Base-by-base conservation (phyloP, 768 basidiomycete genomes). In the Rhizopogon sp. region DNA sequence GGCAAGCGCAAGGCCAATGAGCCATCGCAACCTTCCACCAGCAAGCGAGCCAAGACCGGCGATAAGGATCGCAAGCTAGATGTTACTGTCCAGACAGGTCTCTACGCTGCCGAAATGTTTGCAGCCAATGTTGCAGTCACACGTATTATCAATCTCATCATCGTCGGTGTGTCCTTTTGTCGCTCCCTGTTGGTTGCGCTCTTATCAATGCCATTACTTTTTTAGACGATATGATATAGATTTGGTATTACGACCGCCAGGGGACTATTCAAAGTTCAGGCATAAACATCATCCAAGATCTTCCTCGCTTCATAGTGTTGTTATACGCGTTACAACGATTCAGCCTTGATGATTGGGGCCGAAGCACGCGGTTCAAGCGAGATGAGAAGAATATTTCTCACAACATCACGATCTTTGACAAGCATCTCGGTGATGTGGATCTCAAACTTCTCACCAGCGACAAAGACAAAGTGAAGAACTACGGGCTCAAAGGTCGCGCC, bases 201-300 rank as follows among this genome's bases (percentile, higher is more conserved):
- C 49, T 50, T 54, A 31, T 22, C 28, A 17, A 39, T 5, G 39
- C 9, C 6, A 13, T 6, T 0, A 3, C n/a, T 11, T 11, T 31
- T 22, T 20, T 2, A 55, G 54, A 51, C 25, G 54, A 51, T 16
- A 8, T 51, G 1, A 9, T 55, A 2, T 55, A 33, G 37, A 33
- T 37, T 11, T 55, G 50, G 39, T 51, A 51, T 41, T 51, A 40
- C 22, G 49, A 55, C 25, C 42, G 41, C 7, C 52, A 43, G 41
- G 14, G 42, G n/a, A 35, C 29, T 13, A 44, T 42, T 31, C 51
- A 52, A 16, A 8, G 31, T 20, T n/a, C 20, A 5, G 50, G 37
- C 20, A 35, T 52, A 8, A 42, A 52, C 16, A 42, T 52, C 16
- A 25, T 42, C 13, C 7, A 42, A 41, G 51, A 52, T 29, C 51